Base-by-base conservation (phyloP, 2,329 filamentous ascomycete species). In the Bimuria novae-zelandiae region DNA sequence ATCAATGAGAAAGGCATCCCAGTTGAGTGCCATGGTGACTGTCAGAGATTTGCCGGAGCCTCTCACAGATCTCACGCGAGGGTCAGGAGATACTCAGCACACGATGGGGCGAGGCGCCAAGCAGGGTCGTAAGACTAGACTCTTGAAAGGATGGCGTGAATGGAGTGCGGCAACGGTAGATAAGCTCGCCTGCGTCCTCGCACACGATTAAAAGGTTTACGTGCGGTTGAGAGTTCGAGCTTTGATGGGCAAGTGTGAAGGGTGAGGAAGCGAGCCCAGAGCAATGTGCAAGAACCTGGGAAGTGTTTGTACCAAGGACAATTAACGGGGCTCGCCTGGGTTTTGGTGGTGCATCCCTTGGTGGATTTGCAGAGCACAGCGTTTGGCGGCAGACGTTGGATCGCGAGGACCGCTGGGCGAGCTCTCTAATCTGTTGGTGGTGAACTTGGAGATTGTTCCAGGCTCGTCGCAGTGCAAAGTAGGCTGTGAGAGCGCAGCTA, bases 11-110 rank as follows among this genome's bases (percentile, higher is more conserved):
- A 72, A 73, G 59, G 64, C 62, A 60, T 70, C 66, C 72, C 72
- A 75, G 67, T 75, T 70, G 68, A 72, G 64, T 58, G 69, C 64
- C 72, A 74, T 75, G 55, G 49, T 68, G 68, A 62, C 47, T 41
- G 65, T 64, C 56, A 52, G 61, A 57, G 58, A 57, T 62, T 57
- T 61, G 62, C 61, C 54, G 54, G 65, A 65, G 54, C 57, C 55
- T 64, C 61, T 36, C 53, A 61, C 60, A 61, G 57, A 56, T 61
- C 59, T 72, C 70, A 72, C 65, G 68, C 63, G 65, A 60, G 69
- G 63, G 66, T 73, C 70, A 73, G 70, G 69, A 71, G 70, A 73
- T 64, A 61, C 57, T 61, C 53, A 51, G 44, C 37, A 16, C 36
- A 52, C 33, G 30, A 44, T 41, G 49, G 42, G 47, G 53, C 39